A percentile compares a stretch with the other conserved stretches of the same genome.
Evolutionary conservation across 129 eudicot species (phyloP).

Genomic region (Pittosporum tobira): DNA sequence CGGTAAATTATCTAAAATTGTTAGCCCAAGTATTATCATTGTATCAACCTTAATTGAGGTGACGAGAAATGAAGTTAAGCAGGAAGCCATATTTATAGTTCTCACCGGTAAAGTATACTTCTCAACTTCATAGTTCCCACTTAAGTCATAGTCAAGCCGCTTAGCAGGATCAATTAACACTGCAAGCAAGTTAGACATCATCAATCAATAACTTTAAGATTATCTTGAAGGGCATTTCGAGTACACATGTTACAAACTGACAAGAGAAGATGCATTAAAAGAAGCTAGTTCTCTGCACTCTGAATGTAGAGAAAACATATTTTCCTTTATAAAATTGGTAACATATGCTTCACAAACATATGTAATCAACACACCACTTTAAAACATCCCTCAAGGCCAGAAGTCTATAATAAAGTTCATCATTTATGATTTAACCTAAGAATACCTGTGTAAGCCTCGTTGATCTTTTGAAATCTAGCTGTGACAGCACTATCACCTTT

Average conservation of each 20-base stretch:
- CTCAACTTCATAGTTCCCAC: conserved; percentile 42
- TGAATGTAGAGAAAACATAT: background rate
- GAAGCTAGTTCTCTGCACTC: background rate
- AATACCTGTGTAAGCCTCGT: conserved; percentile 42
- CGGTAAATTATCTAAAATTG: background rate
- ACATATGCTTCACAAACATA: no score
- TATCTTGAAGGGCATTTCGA: background rate
- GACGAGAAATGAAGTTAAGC: background rate
- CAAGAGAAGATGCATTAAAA: background rate
- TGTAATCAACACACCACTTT: background rate
- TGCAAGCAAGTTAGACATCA: conserved; percentile 7
- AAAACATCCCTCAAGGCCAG: no score
- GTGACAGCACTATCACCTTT: conserved; percentile 36
- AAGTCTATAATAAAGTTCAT: no score
- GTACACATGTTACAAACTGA: background rate
- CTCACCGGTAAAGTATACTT: conserved; percentile 44
- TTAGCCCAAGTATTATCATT: background rate
- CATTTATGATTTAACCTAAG: background rate
- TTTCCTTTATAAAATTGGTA: background rate
- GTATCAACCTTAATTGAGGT: background rate
- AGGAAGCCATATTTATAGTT: background rate
- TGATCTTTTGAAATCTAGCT: conserved; percentile 38
- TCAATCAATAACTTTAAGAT: background rate
- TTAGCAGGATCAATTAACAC: conserved; percentile 51
- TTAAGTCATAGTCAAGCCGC: conserved; percentile 46